Conservation (phyloP, 208 protist species). For the Acanthamoeba divionensis region DNA sequence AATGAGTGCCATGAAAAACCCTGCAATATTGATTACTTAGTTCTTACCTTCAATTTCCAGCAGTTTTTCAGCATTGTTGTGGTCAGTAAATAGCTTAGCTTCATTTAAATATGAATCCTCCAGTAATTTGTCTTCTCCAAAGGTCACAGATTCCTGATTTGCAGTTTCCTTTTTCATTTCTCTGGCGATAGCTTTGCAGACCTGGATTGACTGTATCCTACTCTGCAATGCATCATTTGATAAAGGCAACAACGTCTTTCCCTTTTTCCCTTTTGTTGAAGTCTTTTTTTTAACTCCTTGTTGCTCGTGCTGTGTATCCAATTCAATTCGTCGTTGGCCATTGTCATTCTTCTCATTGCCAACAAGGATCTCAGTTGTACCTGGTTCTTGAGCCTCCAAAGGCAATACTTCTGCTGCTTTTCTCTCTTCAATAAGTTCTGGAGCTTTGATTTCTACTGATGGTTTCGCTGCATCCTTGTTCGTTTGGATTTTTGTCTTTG, state of each 20-base stretch:
- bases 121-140: background rate
- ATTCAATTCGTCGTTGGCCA: too few relatives aligned
- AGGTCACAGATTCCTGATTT: background rate
- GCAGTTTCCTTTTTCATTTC: background rate
- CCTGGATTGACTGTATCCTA: background rate
- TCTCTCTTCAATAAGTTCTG: too few relatives aligned
- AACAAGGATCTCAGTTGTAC: too few relatives aligned
- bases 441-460: too few relatives aligned
- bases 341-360: too few relatives aligned
- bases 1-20: background rate
- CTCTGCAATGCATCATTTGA: background rate
- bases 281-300: background rate
- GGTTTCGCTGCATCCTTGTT: too few relatives aligned
- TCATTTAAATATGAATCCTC: background rate
- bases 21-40: background rate
- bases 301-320: background rate
- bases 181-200: background rate
- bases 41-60: background rate
- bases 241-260: background rate
- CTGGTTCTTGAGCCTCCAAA: too few relatives aligned
- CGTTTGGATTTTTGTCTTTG: too few relatives aligned
- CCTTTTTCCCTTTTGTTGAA: background rate
- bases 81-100: background rate
- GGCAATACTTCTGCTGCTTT: too few relatives aligned
- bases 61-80: background rate